Percentiles rank a stretch among this genome's conserved stretches.
Conservation (phyloP, 2,329 filamentous ascomycete species). For the Pseudocercospora macadamiae region DNA sequence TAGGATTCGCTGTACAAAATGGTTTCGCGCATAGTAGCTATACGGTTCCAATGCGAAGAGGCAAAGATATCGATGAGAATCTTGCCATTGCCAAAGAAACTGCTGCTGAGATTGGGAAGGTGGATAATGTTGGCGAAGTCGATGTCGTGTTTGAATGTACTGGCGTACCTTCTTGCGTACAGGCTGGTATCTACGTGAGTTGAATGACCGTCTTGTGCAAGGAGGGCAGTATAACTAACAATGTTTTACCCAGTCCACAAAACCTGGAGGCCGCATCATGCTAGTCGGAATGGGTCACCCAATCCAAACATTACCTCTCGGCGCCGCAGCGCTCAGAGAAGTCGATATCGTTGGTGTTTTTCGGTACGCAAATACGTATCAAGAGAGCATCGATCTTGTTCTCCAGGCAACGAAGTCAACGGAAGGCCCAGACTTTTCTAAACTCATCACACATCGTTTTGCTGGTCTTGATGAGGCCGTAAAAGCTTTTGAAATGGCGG, state of each 20-base stretch:
- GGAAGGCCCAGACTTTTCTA: constrained; percentile 65
- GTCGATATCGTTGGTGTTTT: constrained; percentile 80
- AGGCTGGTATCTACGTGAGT: constrained; percentile 69
- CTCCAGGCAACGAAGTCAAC: constrained; percentile 45
- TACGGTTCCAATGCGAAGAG: constrained; percentile 51
- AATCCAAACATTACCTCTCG: constrained; percentile 73
- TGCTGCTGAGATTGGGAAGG: constrained; percentile 47
- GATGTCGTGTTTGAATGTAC: constrained; percentile 77
- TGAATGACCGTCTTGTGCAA: neutral
- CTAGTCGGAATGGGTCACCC: constrained; percentile 81
- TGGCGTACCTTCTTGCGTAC: constrained; percentile 73
- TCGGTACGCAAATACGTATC: constrained; percentile 76
- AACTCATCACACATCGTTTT: constrained; percentile 74
- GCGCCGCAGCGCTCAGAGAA: constrained; percentile 72
- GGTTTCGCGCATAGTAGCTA: constrained; percentile 52
- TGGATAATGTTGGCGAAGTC: constrained; percentile 56
- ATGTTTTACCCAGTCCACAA: constrained; percentile 55
- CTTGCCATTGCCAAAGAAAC: constrained; percentile 55
- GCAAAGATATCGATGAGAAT: constrained; percentile 57
- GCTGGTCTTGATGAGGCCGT: constrained; percentile 65
- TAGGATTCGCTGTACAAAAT: constrained; percentile 58
- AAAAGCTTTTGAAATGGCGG: constrained; percentile 70
- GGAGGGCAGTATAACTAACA: constrained; percentile 10
- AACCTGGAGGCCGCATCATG: constrained; percentile 71
- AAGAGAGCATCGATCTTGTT: constrained; percentile 67